Conservation (phyloP, 441 rosid genomes). For the Metrosideros polymorpha region DNA sequence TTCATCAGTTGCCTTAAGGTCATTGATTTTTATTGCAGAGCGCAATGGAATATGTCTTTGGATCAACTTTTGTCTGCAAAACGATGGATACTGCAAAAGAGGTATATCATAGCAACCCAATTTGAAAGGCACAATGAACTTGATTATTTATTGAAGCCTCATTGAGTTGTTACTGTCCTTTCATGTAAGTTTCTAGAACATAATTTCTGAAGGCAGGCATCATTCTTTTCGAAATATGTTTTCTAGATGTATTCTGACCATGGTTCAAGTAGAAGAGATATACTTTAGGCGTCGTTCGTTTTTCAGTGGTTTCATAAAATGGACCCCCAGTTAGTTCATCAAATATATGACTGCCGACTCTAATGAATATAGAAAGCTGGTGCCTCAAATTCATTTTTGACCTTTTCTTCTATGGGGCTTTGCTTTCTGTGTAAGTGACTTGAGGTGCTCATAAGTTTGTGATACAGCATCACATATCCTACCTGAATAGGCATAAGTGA, state of each 20-base stretch:
- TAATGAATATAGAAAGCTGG: background rate
- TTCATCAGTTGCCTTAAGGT: background rate
- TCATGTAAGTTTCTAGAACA: background rate
- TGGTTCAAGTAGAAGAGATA: background rate
- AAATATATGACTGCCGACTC: background rate
- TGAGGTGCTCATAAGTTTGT: background rate
- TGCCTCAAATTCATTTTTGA: background rate
- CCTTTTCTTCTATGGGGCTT: background rate
- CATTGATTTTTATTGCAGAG: conserved; percentile 42
- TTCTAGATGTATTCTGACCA: background rate
- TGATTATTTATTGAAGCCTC: background rate
- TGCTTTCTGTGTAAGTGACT: background rate
- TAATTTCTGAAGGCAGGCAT: background rate
- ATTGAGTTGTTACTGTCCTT: background rate
- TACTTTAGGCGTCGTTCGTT: background rate
- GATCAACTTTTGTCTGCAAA: conserved; percentile 94
- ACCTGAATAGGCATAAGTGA: background rate
- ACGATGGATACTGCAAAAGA: conserved; percentile 78
- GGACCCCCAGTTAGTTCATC: background rate
- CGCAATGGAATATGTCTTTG: conserved; percentile 94
- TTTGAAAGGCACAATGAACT: background rate
- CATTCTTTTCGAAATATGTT: background rate
- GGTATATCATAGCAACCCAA: conserved; percentile 27
- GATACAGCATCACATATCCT: background rate
- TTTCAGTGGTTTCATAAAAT: background rate